These are phyloP conservation scores for Fusarium sp. DNA, from an alignment of 2,329 filamentous ascomycete genomes.

Conservation along the genomic window DNA sequence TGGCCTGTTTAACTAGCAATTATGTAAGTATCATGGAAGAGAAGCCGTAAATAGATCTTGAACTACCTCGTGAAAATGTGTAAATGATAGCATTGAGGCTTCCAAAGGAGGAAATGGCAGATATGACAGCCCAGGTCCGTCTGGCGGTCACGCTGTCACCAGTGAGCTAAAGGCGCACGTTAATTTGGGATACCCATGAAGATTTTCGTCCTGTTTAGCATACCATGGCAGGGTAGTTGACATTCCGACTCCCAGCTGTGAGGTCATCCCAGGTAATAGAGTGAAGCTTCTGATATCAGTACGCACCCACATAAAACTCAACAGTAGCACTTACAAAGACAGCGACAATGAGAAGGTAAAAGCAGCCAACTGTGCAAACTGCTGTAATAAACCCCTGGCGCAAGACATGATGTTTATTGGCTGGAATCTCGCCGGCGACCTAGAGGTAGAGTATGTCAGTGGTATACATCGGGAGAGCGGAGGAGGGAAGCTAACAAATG, in stretches of 20 bases:
- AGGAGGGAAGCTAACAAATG: neutral
- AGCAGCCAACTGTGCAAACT: neutral
- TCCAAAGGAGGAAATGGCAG: no score
- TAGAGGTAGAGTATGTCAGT: neutral
- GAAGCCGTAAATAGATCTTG: no score
- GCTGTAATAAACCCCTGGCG: neutral
- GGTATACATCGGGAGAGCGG: neutral
- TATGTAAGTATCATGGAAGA: no score
- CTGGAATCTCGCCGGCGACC: constrained; percentile 7
- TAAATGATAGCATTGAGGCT: no score
- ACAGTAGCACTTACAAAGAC: neutral
- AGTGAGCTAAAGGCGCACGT: no score
- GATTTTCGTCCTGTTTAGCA: rapidly evolving
- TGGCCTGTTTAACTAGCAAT: no score
- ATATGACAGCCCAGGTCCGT: no score
- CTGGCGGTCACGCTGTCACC: no score
- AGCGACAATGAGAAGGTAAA: constrained; percentile 3
- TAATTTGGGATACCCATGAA: neutral
- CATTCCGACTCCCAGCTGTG: neutral
- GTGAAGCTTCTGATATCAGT: neutral
- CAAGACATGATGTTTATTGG: neutral
- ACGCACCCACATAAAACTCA: rapidly evolving
- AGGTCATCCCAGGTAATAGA: neutral
- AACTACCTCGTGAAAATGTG: no score
- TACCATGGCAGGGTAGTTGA: constrained; percentile 10